Conservation (phyloP, 352 stramenopile species). For the Pythium apleroticum region DNA sequence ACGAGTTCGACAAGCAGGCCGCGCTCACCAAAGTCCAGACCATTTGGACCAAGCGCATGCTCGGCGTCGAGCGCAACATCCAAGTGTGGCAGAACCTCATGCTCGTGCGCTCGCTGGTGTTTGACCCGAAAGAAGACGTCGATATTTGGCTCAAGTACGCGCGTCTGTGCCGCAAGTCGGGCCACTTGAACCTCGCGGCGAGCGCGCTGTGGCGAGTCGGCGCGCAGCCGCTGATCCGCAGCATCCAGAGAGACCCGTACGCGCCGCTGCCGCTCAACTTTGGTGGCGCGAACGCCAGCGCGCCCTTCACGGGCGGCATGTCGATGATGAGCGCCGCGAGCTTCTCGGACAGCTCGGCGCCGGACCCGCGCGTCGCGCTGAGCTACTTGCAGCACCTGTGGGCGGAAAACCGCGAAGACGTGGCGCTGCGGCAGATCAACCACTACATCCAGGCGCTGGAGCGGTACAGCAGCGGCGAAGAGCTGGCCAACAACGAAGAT, state of each 20-base stretch:
- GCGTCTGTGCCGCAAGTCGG: conserved; percentile 89
- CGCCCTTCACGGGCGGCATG: conserved; percentile 7
- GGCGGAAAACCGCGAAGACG: conserved; percentile 80
- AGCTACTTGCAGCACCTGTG: conserved; percentile 82
- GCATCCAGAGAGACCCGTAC: conserved; percentile 67
- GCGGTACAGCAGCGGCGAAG: conserved; percentile 51
- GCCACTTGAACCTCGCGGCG: conserved; percentile 83
- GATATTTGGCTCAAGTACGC: conserved; percentile 95
- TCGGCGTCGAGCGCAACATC: conserved; percentile 94
- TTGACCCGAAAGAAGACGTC: conserved; percentile 88
- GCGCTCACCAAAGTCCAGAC: conserved; percentile 77
- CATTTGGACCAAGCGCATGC: conserved; percentile 87
- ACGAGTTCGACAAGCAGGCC: conserved; percentile 69
- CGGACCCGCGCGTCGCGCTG: conserved; percentile 78
- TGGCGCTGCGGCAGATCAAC: conserved; percentile 80
- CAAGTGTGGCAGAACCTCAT: conserved; percentile 95
- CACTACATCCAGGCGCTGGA: conserved; percentile 86
- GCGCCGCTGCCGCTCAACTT: conserved; percentile 72
- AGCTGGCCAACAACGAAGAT: conserved; percentile 43
- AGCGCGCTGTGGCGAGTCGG: conserved; percentile 82
- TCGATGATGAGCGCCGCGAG: conserved; percentile 30
- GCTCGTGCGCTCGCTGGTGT: conserved; percentile 92
- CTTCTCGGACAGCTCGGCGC: conserved; percentile 62
- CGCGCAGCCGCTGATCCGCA: conserved; percentile 77
- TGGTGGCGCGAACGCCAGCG: conserved; percentile 38